Evolutionary conservation across 768 basidiomycete genomes (phyloP).

Genomic region (Crucibulum laeve): DNA sequence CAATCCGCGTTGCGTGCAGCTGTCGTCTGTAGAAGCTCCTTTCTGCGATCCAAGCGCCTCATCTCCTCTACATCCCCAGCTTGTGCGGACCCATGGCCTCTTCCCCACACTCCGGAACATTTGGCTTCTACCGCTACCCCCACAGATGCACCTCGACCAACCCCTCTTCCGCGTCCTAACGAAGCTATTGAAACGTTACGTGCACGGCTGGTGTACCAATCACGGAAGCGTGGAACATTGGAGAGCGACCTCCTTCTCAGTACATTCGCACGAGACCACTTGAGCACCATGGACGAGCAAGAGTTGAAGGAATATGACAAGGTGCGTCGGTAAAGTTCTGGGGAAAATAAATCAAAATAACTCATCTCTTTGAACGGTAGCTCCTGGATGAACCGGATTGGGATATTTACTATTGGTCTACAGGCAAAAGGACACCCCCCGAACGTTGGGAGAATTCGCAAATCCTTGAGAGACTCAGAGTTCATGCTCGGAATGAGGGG

Average conservation of each 20-base stretch:
- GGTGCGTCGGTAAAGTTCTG: slow-evolving; percentile 50
- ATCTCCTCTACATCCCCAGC: too few species aligned
- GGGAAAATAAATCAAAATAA: not conserved
- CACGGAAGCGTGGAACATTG: slow-evolving; percentile 89
- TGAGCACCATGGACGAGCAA: slow-evolving; percentile 57
- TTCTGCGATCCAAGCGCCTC: too few species aligned
- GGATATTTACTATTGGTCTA: slow-evolving; percentile 99
- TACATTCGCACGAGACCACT: slow-evolving; percentile 85
- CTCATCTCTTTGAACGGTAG: slow-evolving; percentile 29
- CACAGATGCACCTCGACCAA: slow-evolving; percentile 41
- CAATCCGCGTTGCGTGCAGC: too few species aligned
- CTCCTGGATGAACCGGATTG: slow-evolving; percentile 91
- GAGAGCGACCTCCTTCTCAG: slow-evolving; percentile 90
- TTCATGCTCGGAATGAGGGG: slow-evolving; percentile 90
- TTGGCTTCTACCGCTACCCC: slow-evolving; percentile 56
- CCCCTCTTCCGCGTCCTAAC: slow-evolving; percentile 67
- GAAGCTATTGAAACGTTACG: slow-evolving; percentile 68
- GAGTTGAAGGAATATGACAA: slow-evolving; percentile 90
- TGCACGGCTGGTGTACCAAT: slow-evolving; percentile 89
- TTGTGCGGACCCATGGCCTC: slow-evolving; percentile 68
- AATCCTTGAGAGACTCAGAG: slow-evolving; percentile 62
- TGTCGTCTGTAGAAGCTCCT: too few species aligned
- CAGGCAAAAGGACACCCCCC: slow-evolving; percentile 75
- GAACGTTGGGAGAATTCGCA: slow-evolving; percentile 65
- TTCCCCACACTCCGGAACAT: slow-evolving; percentile 75